Base-by-base conservation (phyloP, 2,329 filamentous ascomycete species). In the Monosporascus sp. region DNA sequence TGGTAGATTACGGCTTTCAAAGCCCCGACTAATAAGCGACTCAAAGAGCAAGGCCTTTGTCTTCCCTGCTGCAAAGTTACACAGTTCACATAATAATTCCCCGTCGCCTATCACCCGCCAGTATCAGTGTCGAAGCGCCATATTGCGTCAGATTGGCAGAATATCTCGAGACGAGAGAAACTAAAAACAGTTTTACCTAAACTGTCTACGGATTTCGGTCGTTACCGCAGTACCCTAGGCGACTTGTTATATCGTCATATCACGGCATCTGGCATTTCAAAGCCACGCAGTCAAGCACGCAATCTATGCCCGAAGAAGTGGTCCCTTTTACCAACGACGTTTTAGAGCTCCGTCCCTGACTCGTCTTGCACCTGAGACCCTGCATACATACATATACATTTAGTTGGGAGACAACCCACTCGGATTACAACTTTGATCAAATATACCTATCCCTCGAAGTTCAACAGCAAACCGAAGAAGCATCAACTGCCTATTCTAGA, bases 181-280 rank as follows among this genome's bases (percentile, higher is more conserved):
- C 14, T 46, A 6, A 31, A 31, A 31, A 27, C 6, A 25, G 20
- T 46, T 45, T 46, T 46, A 46, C 43, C 24, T 46, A 46, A 46
- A 18, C 17, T 18, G 38, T 20, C 20, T 25, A 8, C 8, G 43
- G 43, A 17, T 14, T 18, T 22, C 18, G 20, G 2, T 20, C n/a
- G 22, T 27, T 46, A 46, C 24, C n/a, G 24, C 24, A 31, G 22
- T 46, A 46, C 20, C 20, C 20, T 24, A 46, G 43, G 11, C 20
- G 7, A 54, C 46, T 55, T 50, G 50, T 52, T 25, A 60, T 58
- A 62, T 58, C 62, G 61, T 64, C 63, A 65, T 65, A 61, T 53
- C 49, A 60, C 58, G 57, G 55, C 63, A 59, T 62, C 58, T 56
- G 55, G 51, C 59, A 59, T 58, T 54, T 54, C 44, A 47, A 52